A percentile compares a stretch with the other conserved stretches of the same genome.
phyloP scores from a whole-genome alignment of 345 rosid genomes.

The Eucalyptus viminalis region DNA sequence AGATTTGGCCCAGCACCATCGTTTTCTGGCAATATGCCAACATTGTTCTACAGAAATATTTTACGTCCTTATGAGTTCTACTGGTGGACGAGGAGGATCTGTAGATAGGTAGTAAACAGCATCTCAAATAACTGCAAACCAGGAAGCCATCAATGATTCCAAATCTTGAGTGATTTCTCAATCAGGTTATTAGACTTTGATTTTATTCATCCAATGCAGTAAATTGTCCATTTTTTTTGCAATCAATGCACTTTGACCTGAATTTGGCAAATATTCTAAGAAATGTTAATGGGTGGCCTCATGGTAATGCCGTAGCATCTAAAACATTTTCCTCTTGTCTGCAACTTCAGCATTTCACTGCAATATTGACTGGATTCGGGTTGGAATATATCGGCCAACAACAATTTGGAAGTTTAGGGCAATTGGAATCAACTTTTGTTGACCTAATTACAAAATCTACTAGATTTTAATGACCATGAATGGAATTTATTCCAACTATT shows the following conservation, averaged over 20 bases:
- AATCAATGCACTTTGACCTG: neutral
- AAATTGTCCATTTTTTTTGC: neutral
- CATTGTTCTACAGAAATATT: neutral
- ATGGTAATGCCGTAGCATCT: too few relatives aligned
- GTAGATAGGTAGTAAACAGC: neutral
- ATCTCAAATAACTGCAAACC: neutral
- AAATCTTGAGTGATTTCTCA: neutral
- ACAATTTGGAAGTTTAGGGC: neutral
- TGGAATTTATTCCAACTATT: neutral
- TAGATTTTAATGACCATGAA: neutral
- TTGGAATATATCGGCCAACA: neutral
- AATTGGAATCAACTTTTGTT: neutral
- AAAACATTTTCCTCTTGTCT: too few relatives aligned
- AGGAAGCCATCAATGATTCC: neutral
- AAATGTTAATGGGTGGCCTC: neutral
- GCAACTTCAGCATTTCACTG: neutral
- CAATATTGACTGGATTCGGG: neutral
- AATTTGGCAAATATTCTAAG: neutral
- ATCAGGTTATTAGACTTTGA: neutral
- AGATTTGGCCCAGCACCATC: neutral
- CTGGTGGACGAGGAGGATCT: neutral
- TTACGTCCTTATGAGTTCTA: neutral
- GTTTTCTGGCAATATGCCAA: neutral
- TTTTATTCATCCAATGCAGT: neutral
- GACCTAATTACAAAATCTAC: neutral